Evolutionary conservation across 2,329 filamentous ascomycete genomes (phyloP).

Genomic region (Epichloe baconii): DNA sequence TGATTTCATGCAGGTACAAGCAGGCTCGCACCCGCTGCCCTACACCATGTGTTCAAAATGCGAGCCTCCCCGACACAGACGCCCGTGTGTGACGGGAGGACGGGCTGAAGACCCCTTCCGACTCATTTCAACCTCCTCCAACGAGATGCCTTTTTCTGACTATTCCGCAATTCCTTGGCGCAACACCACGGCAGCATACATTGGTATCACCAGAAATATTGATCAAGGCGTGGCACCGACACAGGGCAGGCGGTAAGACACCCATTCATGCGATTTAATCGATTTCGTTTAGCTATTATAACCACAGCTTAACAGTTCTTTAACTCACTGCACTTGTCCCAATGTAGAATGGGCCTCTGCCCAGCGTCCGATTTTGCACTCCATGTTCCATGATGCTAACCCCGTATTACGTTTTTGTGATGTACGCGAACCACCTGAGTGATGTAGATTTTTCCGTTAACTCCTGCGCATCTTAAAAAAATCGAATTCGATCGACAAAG

Average conservation of each 20-base stretch:
- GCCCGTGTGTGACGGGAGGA: not conserved
- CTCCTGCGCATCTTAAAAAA: not conserved
- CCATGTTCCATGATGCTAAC: not conserved
- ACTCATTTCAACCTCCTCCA: not conserved
- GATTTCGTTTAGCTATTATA: not conserved
- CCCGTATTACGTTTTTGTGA: not conserved
- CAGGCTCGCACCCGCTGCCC: not conserved
- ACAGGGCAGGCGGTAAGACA: not conserved
- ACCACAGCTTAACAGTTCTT: not conserved
- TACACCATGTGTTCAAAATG: not conserved
- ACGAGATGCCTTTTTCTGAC: not conserved
- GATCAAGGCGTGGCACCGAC: not conserved
- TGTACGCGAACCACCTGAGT: not conserved
- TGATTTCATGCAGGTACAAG: constrained; percentile 2
- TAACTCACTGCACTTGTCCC: not conserved
- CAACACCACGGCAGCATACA: not conserved
- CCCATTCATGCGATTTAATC: not conserved
- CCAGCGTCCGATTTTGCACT: not conserved
- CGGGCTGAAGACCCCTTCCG: not conserved
- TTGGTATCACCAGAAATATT: not conserved
- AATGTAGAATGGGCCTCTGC: not conserved
- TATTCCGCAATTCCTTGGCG: not conserved
- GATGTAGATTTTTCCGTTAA: not conserved
- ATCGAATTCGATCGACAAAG: not conserved
- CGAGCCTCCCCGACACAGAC: constrained; percentile 1